Base-by-base conservation (phyloP, 2,329 filamentous ascomycete genomes). In the Neospermospora avenae region DNA sequence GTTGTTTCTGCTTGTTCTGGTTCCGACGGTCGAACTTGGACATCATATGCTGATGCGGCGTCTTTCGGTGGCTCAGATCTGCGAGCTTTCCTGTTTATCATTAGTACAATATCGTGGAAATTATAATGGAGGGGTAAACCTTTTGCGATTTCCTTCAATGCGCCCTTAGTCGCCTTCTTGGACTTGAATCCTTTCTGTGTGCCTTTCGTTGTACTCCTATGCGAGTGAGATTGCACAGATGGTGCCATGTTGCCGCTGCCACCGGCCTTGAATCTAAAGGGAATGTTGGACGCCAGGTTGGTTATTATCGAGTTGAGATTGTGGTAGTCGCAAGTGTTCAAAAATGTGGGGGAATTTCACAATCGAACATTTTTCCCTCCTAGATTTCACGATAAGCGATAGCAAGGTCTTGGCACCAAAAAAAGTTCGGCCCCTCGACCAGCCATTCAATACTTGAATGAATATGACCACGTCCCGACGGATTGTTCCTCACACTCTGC, bases 1-100 rank as follows among this genome's bases (percentile, higher is more conserved):
- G 79, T 70, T 93, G 90, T 74, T 88, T 87, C 80, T 99, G 95
- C 76, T 93, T 93, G 68, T 91, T 90, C 79, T 96, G 91, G 76
- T 99, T 98, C 69, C 91, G 87, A 62, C 95, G 89, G 76, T 96
- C 92, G 74, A 99, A 84, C 77, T 98, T 99, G 61, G 92, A 96
- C 90, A 97, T 93, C 77, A 97, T 85, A 78, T 96, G 91, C 74
- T 99, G 95, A 74, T 96, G 91, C 58, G 91, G 91, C 16, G 93
- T 96, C 76, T 91, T 96, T 71, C 93, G 86, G 69, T 81, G 80
- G 69, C 82, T 85, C 72, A 96, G 90, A 70, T 84, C 78, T 58
- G 81, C 87, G 53, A 93, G 83, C 75, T 95, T 95, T 73, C 93
- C 91, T 95, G 63, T 39, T 60, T 37, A 48, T 22, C 60, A 45